Conservation (phyloP, 1,139 yeast genomes). For the Protomyces pachydermus region DNA sequence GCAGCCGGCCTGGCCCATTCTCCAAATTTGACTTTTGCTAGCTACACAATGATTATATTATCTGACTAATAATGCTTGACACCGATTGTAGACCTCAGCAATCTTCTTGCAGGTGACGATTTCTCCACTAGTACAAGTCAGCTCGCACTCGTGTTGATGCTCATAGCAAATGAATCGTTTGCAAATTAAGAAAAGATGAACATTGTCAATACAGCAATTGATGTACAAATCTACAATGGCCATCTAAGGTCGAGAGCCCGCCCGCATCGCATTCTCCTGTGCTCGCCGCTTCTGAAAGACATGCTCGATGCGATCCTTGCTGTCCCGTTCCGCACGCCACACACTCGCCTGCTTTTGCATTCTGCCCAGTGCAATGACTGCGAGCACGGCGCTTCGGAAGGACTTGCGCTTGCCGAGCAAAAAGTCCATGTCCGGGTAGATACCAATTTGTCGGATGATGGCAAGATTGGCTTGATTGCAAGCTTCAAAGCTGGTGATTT, state of each 20-base stretch:
- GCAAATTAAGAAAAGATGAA: not conserved
- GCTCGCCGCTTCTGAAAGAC: not conserved
- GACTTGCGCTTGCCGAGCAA: slow-evolving; percentile 23
- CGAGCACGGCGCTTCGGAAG: slow-evolving; percentile 29
- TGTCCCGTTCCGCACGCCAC: not conserved
- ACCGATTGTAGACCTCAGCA: slow-evolving; percentile 56
- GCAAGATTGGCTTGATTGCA: slow-evolving; percentile 34
- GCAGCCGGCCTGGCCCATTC: too few relatives aligned
- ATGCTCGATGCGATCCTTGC: not conserved
- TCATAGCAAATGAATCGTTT: not conserved
- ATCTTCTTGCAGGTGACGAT: not conserved
- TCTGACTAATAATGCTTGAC: slow-evolving; percentile 35
- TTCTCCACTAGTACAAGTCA: not conserved
- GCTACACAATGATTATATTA: too few relatives aligned
- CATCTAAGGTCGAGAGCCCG: not conserved
- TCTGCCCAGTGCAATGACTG: slow-evolving; percentile 15
- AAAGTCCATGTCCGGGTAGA: slow-evolving; percentile 32
- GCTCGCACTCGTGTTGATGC: not conserved
- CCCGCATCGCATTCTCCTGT: not conserved
- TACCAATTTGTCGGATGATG: slow-evolving; percentile 33
- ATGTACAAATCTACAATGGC: too few relatives aligned
- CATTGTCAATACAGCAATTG: not conserved
- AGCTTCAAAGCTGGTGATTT: slow-evolving; percentile 33
- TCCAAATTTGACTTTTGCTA: too few relatives aligned
- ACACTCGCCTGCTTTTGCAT: slow-evolving; percentile 1